These are phyloP conservation scores for Cladophialophora psammophila DNA, from an alignment of 2,329 filamentous ascomycete genomes.

Conservation along the genomic window DNA sequence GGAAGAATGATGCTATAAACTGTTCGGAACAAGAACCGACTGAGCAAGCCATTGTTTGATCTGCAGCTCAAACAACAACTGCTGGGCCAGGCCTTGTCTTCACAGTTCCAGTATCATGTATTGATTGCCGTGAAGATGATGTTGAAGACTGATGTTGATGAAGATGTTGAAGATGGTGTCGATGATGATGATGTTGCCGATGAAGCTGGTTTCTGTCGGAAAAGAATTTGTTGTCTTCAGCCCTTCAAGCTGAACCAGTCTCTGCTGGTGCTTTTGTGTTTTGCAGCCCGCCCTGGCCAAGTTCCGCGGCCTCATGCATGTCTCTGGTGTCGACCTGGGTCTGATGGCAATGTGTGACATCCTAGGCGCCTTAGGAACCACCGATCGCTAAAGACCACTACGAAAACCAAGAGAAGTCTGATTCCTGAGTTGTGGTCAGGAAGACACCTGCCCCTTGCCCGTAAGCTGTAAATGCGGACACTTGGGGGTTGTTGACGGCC, in stretches of 20 bases:
- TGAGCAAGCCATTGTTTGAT: background rate
- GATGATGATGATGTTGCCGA: background rate
- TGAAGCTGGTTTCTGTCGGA: background rate
- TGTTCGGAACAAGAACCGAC: background rate
- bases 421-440: background rate
- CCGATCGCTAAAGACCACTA: background rate
- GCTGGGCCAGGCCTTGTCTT: background rate
- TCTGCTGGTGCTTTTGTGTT: background rate
- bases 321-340: background rate
- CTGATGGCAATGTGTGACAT: background rate
- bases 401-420: background rate
- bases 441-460: background rate
- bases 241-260: background rate
- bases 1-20: background rate
- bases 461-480: background rate
- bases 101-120: background rate
- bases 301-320: background rate
- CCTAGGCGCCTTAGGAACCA: background rate
- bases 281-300: background rate
- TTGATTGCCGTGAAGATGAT: background rate
- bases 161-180: background rate
- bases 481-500: background rate
- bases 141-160: background rate
- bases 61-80: slow-evolving; percentile 1
- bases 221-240: background rate